A percentile compares a stretch with the other conserved stretches of the same genome.
Conservation (phyloP, 169 alveolate genomes). For the Neospora caninum region DNA sequence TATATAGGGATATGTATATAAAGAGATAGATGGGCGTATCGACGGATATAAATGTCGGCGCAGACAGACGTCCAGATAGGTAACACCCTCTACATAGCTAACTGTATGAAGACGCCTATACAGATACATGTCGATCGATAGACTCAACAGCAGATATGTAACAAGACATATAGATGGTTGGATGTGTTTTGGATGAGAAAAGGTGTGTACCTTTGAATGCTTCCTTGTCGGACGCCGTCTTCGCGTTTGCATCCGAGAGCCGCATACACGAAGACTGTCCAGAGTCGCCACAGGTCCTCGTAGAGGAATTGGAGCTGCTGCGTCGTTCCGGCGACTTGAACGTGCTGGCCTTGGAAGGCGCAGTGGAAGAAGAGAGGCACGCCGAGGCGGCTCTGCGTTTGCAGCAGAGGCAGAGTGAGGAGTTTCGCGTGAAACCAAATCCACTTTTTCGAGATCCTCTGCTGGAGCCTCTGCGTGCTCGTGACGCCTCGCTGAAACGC, state of each 20-base stretch:
- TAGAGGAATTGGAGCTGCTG: conserved; percentile 1
- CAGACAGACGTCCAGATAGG: too few relatives aligned
- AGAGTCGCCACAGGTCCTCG: background rate
- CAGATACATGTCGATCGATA: too few relatives aligned
- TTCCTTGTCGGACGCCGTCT: background rate
- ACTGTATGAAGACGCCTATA: too few relatives aligned
- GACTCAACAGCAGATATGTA: too few relatives aligned
- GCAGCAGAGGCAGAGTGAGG: conserved; percentile 1
- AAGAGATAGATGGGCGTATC: too few relatives aligned
- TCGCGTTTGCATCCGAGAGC: background rate
- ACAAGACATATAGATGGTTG: too few relatives aligned
- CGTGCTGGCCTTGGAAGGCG: background rate
- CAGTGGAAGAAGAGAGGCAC: background rate
- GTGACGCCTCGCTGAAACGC: background rate
- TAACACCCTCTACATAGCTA: too few relatives aligned
- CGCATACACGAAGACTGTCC: background rate
- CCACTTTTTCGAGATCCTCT: background rate
- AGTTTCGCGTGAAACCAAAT: background rate
- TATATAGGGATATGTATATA: too few relatives aligned
- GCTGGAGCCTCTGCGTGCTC: background rate
- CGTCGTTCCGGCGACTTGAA: background rate
- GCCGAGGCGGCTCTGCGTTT: conserved; percentile 6
- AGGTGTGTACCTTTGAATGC: background rate
- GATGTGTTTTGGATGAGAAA: too few relatives aligned
- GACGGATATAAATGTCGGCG: too few relatives aligned